These are phyloP conservation scores for Diaporthe velutina DNA, from an alignment of 2,329 filamentous ascomycete genomes.

Conservation along the genomic window DNA sequence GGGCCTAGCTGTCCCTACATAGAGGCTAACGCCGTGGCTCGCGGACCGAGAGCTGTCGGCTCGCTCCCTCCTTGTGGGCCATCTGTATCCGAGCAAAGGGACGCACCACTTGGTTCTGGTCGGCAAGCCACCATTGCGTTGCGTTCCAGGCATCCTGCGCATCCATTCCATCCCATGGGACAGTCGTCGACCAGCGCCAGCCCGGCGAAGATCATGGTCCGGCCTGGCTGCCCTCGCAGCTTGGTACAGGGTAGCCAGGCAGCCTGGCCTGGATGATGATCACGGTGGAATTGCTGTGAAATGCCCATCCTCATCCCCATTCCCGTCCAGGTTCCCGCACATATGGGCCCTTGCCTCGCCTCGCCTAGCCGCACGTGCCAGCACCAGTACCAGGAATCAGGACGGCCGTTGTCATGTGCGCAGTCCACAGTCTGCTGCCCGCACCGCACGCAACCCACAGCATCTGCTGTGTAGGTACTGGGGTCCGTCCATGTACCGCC, in stretches of 20 bases:
- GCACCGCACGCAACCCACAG: background rate
- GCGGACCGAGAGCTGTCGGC: constrained; percentile 16
- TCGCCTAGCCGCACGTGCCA: constrained; percentile 23
- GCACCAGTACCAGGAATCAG: background rate
- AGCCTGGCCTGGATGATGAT: background rate
- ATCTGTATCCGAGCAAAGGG: constrained; percentile 13
- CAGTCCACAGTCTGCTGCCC: constrained; percentile 3
- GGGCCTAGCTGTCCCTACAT: constrained; percentile 24
- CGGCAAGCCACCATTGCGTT: constrained; percentile 23
- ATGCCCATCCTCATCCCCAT: constrained; percentile 4
- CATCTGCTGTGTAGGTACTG: background rate
- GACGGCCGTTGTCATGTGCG: constrained; percentile 9
- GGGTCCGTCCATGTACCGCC: background rate
- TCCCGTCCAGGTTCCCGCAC: background rate
- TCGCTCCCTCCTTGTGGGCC: background rate
- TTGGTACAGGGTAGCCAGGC: no score
- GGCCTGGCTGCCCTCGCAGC: constrained; percentile 1
- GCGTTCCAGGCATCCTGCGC: constrained; percentile 32
- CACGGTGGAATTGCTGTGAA: constrained; percentile 20
- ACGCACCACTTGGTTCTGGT: constrained; percentile 7
- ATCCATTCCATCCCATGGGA: constrained; percentile 35
- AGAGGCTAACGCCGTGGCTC: constrained; percentile 14
- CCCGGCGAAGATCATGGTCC: constrained; percentile 28
- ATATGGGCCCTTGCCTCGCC: constrained; percentile 17
- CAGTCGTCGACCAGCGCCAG: constrained; percentile 16